Evolutionary conservation across 1,284 basidiomycete genomes (phyloP).

Genomic region (Tylopilus microsporus): DNA sequence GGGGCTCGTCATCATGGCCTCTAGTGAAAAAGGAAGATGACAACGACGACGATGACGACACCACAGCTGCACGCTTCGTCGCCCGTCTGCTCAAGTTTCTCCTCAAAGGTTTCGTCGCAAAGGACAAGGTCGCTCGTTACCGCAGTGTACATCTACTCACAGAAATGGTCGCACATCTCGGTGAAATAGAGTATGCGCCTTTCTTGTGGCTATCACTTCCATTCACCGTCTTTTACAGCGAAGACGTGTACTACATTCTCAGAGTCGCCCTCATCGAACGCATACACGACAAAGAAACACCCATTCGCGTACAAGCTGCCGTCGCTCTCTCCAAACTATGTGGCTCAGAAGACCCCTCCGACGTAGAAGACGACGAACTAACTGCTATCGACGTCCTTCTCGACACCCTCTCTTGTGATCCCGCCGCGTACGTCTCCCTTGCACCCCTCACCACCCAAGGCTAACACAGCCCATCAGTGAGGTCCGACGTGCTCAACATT

Average conservation of each 20-base stretch:
- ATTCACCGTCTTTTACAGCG: constrained; percentile 43
- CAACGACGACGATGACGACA: constrained; percentile 61
- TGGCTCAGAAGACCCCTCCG: no score
- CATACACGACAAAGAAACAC: constrained; percentile 79
- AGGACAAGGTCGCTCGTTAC: constrained; percentile 66
- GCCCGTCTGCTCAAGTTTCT: constrained; percentile 68
- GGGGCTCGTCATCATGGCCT: no score
- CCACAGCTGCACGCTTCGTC: constrained; percentile 70
- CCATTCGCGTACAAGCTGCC: constrained; percentile 81
- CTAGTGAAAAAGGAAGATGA: no score
- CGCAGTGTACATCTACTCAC: not conserved
- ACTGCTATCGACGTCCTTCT: constrained; percentile 61
- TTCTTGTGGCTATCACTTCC: no score
- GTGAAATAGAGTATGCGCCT: constrained; percentile 34
- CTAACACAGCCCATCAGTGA: constrained; percentile 52
- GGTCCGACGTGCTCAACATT: constrained; percentile 72
- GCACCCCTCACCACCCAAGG: constrained; percentile 1
- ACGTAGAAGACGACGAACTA: no score
- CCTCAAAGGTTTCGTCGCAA: constrained; percentile 79
- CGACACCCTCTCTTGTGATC: constrained; percentile 71
- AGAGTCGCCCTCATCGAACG: constrained; percentile 72
- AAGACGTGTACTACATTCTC: constrained; percentile 74
- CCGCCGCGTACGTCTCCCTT: constrained; percentile 62
- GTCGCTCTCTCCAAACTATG: constrained; percentile 70
- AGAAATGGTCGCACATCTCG: not conserved